A percentile compares a stretch with the other conserved stretches of the same genome.
Evolutionary conservation across 352 stramenopile genomes (phyloP).

Genomic region (Phytophthora cryptogea): DNA sequence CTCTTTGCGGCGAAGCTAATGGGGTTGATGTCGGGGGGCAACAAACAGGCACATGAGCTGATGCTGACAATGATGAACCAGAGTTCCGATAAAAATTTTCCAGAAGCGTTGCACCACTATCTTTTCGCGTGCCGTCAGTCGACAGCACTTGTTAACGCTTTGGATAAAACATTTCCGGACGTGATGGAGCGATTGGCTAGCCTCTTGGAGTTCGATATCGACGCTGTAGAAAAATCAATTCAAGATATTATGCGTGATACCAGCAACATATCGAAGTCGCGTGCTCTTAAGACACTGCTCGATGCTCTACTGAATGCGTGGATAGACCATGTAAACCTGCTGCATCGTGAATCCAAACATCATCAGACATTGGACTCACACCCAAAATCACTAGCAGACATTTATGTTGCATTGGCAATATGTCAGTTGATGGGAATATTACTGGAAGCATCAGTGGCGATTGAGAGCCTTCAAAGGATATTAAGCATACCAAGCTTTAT

Average conservation of each 20-base stretch:
- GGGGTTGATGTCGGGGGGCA: slow-evolving; percentile 1
- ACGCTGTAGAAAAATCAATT: slow-evolving; percentile 31
- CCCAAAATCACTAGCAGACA: slow-evolving; percentile 14
- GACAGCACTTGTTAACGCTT: slow-evolving; percentile 23
- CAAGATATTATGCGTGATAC: slow-evolving; percentile 32
- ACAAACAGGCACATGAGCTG: slow-evolving; percentile 24
- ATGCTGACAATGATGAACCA: slow-evolving; percentile 38
- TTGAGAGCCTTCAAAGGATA: slow-evolving; percentile 45
- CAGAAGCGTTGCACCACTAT: slow-evolving; percentile 43
- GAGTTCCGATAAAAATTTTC: slow-evolving; percentile 23
- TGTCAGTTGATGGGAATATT: slow-evolving; percentile 51
- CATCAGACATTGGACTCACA: background rate
- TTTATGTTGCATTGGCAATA: slow-evolving; percentile 52
- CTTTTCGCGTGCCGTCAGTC: slow-evolving; percentile 35
- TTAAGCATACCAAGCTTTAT: slow-evolving; percentile 41
- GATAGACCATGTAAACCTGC: slow-evolving; percentile 42
- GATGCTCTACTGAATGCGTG: slow-evolving; percentile 38
- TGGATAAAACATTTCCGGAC: slow-evolving; percentile 37
- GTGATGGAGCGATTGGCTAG: slow-evolving; percentile 37
- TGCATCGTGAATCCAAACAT: slow-evolving; percentile 1
- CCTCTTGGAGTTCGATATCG: slow-evolving; percentile 26
- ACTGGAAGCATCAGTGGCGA: slow-evolving; percentile 36
- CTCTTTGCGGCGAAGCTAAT: slow-evolving; percentile 38
- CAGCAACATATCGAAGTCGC: slow-evolving; percentile 38
- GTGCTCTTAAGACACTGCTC: slow-evolving; percentile 38